A percentile compares a stretch with the other conserved stretches of the same genome.
Evolutionary conservation across 2,329 filamentous ascomycete species (phyloP).

Genomic region (Dothiorella sarmentorum): DNA sequence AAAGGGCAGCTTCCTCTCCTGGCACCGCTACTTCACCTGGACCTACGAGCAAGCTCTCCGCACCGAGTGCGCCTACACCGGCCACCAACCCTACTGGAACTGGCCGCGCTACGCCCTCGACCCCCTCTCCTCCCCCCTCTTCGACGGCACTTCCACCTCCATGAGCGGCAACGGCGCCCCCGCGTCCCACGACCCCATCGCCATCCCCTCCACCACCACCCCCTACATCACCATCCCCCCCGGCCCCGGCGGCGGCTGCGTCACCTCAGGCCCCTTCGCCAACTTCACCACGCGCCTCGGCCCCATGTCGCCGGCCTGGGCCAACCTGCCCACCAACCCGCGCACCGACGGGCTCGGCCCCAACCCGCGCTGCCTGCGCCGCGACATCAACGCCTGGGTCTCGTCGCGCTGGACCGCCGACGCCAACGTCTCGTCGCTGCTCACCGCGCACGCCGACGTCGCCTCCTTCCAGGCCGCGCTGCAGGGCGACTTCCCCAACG

Average conservation of each 20-base stretch:
- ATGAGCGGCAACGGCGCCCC: constrained; percentile 46
- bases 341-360: constrained; percentile 29
- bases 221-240: constrained; percentile 41
- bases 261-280: constrained; percentile 51
- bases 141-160: constrained; percentile 52
- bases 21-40: constrained; percentile 44
- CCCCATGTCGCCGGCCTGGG: constrained; percentile 42
- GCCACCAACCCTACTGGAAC: constrained; percentile 49
- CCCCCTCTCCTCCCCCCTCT: constrained; percentile 47
- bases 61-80: constrained; percentile 43
- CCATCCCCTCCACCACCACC: constrained; percentile 24
- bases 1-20: constrained; percentile 38
- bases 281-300: constrained; percentile 46
- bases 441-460: constrained; percentile 28
- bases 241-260: constrained; percentile 56
- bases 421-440: constrained; percentile 25
- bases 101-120: constrained; percentile 50
- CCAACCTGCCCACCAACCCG: constrained; percentile 30
- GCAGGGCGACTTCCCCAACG: constrained; percentile 37
- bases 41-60: constrained; percentile 41
- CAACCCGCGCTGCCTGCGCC: constrained; percentile 39
- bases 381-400: constrained; percentile 35
- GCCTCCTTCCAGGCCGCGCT: constrained; percentile 37
- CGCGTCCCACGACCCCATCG: background rate
- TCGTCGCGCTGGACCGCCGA: constrained; percentile 26